Evolutionary conservation across 2,329 filamentous ascomycete genomes (phyloP), one percentile per base, ranked within the genome.

Genomic region (Ophiostoma perfectum): DNA sequence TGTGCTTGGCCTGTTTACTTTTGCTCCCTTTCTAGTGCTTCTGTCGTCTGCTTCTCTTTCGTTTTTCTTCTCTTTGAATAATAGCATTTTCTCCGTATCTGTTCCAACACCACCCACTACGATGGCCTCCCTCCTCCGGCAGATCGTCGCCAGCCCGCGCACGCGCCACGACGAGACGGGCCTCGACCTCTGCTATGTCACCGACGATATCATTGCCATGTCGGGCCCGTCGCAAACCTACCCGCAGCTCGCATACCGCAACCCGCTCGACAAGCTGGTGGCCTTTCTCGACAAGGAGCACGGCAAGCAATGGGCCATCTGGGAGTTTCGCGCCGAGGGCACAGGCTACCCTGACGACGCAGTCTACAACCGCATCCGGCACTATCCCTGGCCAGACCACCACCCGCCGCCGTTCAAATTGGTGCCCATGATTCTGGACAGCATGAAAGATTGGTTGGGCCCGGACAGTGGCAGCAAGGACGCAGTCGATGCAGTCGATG

Each of bases 381-480:
- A 99, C 79, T 98, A 93, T 75, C 95, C 95, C 0, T 99, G 92
- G 88, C 95, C 95, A 0, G 95, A 99, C 76, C 95, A 99, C 76
- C 95, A 99, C 76, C 95, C 95, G 3, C 95, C 95, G 66, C 95
- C 95, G 0, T 99, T 99, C 75, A 84, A 88, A 36, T 82, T 98
- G 27, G 88, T 99, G 47, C 94, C 94, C 0, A 83, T 92, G 78
- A 93, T 97, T 71, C 88, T 97, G 84, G 93, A 88, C 0, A 91
- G 90, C 74, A 98, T 99, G 93, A 85, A 91, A 70, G 91, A 94
- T 75, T 98, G 94, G 92, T 77, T 96, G 67, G 81, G 84, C 64
- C 84, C 49, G 2, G 4, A n/a, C 14, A 27, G 8, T 47, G 0
- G 5, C n/a, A 47, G 11, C 44, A 12, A 47, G 9, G 16, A 8